Evolutionary conservation across 768 basidiomycete species (phyloP).

Genomic region (Sarcomyxa edulis): DNA sequence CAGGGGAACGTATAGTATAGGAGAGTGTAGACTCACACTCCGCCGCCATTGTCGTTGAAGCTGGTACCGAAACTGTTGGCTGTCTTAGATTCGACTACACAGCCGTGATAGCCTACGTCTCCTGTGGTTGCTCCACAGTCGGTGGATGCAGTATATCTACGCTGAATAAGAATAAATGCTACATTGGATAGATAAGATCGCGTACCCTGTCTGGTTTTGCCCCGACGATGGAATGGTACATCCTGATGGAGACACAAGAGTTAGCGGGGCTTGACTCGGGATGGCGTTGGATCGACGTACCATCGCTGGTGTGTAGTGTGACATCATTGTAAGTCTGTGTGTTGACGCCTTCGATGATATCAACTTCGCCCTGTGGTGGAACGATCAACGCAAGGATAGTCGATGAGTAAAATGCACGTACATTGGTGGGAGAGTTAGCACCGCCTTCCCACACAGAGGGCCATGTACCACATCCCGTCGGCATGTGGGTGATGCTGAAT

Average conservation of each 20-base stretch:
- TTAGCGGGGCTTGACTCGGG: not conserved
- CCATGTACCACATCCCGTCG: constrained; percentile 49
- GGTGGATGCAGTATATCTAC: constrained; percentile 19
- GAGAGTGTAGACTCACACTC: constrained; percentile 34
- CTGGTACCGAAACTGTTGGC: constrained; percentile 42
- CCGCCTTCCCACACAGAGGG: constrained; percentile 36
- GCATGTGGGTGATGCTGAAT: constrained; percentile 44
- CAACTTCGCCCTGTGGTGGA: constrained; percentile 33
- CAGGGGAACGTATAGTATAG: constrained; percentile 1
- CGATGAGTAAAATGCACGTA: constrained; percentile 5
- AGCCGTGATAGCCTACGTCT: constrained; percentile 44
- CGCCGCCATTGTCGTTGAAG: constrained; percentile 57
- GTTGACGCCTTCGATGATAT: constrained; percentile 58
- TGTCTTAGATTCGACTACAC: constrained; percentile 35
- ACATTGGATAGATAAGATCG: not conserved
- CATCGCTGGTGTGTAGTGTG: constrained; percentile 49
- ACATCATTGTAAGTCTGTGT: constrained; percentile 43
- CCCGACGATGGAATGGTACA: constrained; percentile 37
- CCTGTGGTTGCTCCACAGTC: constrained; percentile 37
- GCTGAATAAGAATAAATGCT: not conserved
- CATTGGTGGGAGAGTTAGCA: constrained; percentile 27
- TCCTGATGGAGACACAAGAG: constrained; percentile 15
- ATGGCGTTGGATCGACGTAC: constrained; percentile 27
- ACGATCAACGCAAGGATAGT: not conserved
- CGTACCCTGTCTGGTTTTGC: not conserved